Evolutionary conservation across 169 alveolate species (phyloP), one percentile per base, ranked within the genome.

Genomic region (Perkinsus olseni): DNA sequence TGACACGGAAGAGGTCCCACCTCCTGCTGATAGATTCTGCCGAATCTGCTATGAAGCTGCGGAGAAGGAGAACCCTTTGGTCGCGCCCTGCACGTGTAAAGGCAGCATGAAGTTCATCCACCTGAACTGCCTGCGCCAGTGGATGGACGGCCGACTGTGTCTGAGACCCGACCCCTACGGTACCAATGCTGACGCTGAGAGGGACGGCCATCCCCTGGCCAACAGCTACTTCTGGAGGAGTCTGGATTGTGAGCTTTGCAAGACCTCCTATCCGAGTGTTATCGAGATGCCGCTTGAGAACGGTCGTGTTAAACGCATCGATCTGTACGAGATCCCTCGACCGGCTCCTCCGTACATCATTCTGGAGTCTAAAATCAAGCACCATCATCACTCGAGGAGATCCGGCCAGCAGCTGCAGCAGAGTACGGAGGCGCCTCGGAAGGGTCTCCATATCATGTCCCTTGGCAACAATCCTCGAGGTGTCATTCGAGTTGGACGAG

Each of bases 51-150:
- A 97, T 39, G 82, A 62, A 21, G 96, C 95, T 74, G 98, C 95
- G 31, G 97, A 96, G 40, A 94, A 93, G 28, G 97, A 96, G 38
- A 95, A 96, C 21, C 99, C 99, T 38, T 97, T 98, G 93, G 96
- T 98, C 48, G 96, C 98, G 38, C 99, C 99, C 10, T 98, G 99
- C 91, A 97, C 97, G 94, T 98, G 99, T 92, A 95, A 96, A 91
- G 99, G 99, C 0, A 97, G 99, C 8, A 97, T 98, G 98, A 97
- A 97, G 92, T 98, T 96, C 94, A 98, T 98, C 11, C 99, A 98
- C 94, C 96, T 98, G 92, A 95, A 96, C 20, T 98, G 99, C 94
- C 95, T 98, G 92, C 93, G 98, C 74, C 96, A 97, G 74, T 98
- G 99, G 99, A 94, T 98, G 91, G 97, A 96, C 91, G 97, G 97